These are phyloP conservation scores for Diaporthe sp. DNA, from an alignment of 2,329 filamentous ascomycete genomes.

Conservation along the genomic window DNA sequence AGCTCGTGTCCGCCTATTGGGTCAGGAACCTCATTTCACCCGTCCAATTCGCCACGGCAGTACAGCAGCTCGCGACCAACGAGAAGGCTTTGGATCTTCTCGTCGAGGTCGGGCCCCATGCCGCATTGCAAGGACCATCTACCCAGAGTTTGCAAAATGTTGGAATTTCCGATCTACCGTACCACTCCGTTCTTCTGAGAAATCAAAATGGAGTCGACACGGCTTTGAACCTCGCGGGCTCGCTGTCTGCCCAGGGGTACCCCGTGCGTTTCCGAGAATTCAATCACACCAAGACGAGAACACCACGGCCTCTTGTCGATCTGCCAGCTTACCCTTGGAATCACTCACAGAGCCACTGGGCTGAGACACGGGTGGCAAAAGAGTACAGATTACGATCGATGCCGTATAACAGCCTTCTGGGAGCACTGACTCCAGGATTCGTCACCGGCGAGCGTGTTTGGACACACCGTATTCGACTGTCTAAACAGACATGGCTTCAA, in stretches of 20 bases:
- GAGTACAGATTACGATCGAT: conserved; percentile 38
- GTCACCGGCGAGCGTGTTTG: conserved; percentile 1
- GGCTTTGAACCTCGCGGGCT: background rate
- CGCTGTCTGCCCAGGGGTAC: background rate
- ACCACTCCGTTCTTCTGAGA: background rate
- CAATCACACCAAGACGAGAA: background rate
- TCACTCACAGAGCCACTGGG: conserved; percentile 58
- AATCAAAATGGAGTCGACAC: background rate
- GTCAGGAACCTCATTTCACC: background rate
- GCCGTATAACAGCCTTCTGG: background rate
- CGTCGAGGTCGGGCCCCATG: background rate
- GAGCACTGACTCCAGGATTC: background rate
- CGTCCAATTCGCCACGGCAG: background rate
- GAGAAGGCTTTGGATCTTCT: background rate
- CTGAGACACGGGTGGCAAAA: conserved; percentile 52
- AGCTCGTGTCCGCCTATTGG: background rate
- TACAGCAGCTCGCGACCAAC: background rate
- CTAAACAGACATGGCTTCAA: conserved; percentile 1
- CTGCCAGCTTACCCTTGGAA: conserved; percentile 64
- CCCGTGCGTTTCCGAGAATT: background rate
- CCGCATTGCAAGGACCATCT: background rate
- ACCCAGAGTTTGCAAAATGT: background rate
- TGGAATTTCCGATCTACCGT: background rate
- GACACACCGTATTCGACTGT: background rate
- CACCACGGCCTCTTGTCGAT: conserved; percentile 43